Conservation (phyloP, 768 basidiomycete genomes). For the Podaxis sp. region DNA sequence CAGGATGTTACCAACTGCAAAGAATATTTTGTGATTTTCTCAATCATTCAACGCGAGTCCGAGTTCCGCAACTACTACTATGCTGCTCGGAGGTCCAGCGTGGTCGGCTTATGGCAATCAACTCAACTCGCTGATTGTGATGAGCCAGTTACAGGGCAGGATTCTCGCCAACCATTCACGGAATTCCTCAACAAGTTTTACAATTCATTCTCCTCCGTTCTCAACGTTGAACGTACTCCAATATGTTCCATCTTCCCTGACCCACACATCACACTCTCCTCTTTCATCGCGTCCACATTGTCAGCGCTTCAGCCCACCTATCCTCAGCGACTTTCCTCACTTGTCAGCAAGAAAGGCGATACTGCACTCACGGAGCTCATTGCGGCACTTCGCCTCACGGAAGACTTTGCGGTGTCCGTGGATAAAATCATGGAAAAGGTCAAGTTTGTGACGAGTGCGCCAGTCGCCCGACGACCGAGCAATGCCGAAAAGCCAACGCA, state of each 20-base stretch:
- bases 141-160: slow-evolving; percentile 18
- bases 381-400: slow-evolving; percentile 66
- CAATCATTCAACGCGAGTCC: slow-evolving; percentile 84
- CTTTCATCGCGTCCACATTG: slow-evolving; percentile 80
- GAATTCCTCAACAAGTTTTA: slow-evolving; percentile 79
- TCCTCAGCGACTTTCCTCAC: slow-evolving; percentile 70
- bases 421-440: slow-evolving; percentile 81
- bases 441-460: slow-evolving; percentile 34
- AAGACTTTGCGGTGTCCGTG: slow-evolving; percentile 75
- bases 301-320: slow-evolving; percentile 81
- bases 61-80: slow-evolving; percentile 97
- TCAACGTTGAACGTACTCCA: slow-evolving; percentile 69
- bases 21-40: slow-evolving; percentile 83
- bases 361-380: slow-evolving; percentile 71
- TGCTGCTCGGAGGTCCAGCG: slow-evolving; percentile 66
- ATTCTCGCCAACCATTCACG: slow-evolving; percentile 43
- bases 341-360: slow-evolving; percentile 66
- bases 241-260: slow-evolving; percentile 89
- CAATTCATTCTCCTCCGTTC: slow-evolving; percentile 57
- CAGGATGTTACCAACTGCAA: slow-evolving; percentile 75
- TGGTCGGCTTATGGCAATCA: slow-evolving; percentile 72
- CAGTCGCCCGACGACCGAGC: slow-evolving; percentile 13
- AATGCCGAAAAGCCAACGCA: slow-evolving; percentile 27
- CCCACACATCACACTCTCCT: slow-evolving; percentile 71
- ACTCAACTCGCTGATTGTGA: slow-evolving; percentile 51